Conservation (phyloP, 768 basidiomycete genomes). For the Hericium rajendrae region DNA sequence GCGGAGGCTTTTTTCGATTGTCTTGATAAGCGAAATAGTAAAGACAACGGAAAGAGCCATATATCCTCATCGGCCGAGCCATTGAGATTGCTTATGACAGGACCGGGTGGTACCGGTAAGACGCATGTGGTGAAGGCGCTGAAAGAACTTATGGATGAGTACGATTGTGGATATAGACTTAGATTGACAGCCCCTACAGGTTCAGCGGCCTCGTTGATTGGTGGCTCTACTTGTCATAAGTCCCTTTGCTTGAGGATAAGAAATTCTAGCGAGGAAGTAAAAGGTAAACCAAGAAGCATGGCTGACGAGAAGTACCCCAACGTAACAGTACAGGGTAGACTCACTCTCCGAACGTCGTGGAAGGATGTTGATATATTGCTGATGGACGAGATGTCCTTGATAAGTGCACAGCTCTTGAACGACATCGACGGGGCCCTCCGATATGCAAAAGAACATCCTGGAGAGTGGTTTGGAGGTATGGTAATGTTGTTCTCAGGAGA, state of each 20-base stretch:
- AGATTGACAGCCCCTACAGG: slow-evolving; percentile 24
- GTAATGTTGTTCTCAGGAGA: slow-evolving; percentile 25
- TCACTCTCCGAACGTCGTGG: slow-evolving; percentile 17
- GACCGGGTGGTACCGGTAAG: slow-evolving; percentile 26
- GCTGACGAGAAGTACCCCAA: slow-evolving; percentile 8
- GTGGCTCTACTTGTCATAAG: slow-evolving; percentile 22
- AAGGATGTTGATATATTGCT: slow-evolving; percentile 18
- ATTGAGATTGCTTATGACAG: slow-evolving; percentile 14
- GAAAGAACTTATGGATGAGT: slow-evolving; percentile 14
- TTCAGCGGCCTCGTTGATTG: slow-evolving; percentile 21
- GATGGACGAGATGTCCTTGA: slow-evolving; percentile 23
- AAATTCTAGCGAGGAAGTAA: slow-evolving; percentile 12
- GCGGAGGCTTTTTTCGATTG: not conserved
- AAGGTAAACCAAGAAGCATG: not conserved
- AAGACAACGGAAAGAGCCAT: not conserved
- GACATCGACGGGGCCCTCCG: slow-evolving; percentile 21
- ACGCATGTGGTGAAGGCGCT: slow-evolving; percentile 22
- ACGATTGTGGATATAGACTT: slow-evolving; percentile 10
- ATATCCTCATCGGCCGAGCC: not conserved
- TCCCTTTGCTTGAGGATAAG: slow-evolving; percentile 12
- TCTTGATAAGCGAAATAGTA: not conserved
- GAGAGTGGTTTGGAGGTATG: slow-evolving; percentile 23
- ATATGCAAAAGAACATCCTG: slow-evolving; percentile 13
- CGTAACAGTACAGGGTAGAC: slow-evolving; percentile 10
- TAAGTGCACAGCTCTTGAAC: slow-evolving; percentile 10